Base-by-base conservation (phyloP, 2,329 filamentous ascomycete genomes). In the Fusarium sp. region DNA sequence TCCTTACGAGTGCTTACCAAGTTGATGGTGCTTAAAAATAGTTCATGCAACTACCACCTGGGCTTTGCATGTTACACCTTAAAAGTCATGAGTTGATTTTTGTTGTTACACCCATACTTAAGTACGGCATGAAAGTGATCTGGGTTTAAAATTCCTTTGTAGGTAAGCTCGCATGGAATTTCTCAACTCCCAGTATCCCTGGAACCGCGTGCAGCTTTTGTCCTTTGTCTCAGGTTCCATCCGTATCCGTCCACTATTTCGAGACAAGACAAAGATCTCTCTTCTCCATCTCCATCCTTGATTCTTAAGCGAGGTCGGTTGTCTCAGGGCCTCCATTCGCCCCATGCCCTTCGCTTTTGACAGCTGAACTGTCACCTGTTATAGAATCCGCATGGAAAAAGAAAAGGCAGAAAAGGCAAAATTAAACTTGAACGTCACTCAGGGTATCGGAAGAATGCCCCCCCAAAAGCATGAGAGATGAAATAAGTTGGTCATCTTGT, bases 261-360 rank as follows among this genome's bases (percentile, higher is more conserved):
- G 37, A 41, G 40, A 37, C 40, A 9, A 65, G 50, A 49, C 51
- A 51, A 51, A 68, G 43, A 57, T 58, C 49, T 51, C 30, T 43
- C 23, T 41, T 57, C 54, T 32, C 41, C 40, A 46, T 48, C 37
- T 37, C 34, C 34, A 46, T 48, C 37, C 25, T 64, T 47, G 55
- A 54, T 32, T 54, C 53, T 54, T 64, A 51, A 70, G 59, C 59
- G 59, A 73, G 50, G 65, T 53, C 60, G 56, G 47, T 49, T 67
- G 57, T 72, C 62, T 70, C 55, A 59, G 60, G 42, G 27, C 23
- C 42, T 48, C 23, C 20, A 37, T 72, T 65, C 54, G 47, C 59
- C 41, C 20, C 37, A 43, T 72, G 59, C 55, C 55, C 47, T 50
- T 42, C 23, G 25, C 46, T 58, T 54, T 42, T 57, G 34, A 37